Evolutionary conservation across 441 rosid species (phyloP).

Genomic region (Jatropha multifida): DNA sequence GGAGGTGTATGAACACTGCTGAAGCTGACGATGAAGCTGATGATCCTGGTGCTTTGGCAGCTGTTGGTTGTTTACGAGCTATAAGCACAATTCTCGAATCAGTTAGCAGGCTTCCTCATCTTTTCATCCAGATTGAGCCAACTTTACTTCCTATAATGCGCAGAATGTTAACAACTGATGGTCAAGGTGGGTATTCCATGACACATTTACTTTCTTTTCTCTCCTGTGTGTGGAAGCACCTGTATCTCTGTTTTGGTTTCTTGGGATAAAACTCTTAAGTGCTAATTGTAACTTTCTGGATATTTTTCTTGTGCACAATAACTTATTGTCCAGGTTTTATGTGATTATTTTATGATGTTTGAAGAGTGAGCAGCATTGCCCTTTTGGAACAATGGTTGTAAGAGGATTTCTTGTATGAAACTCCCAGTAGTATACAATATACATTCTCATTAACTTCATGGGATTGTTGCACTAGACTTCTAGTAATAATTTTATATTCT

Average conservation of each 20-base stretch:
- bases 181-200: constrained; percentile 63
- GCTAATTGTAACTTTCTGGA: not conserved
- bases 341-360: not conserved
- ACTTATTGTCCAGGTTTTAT: not conserved
- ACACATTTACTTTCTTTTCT: not conserved
- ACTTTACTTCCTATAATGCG: constrained; percentile 96
- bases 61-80: constrained; percentile 99
- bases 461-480: constrained; percentile 2
- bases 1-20: constrained; percentile 94
- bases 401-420: not conserved
- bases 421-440: not conserved
- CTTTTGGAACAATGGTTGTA: not conserved
- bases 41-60: constrained; percentile 99
- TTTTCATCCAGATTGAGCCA: constrained; percentile 92
- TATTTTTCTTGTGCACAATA: not conserved
- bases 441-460: not conserved
- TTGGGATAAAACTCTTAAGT: constrained; percentile 1
- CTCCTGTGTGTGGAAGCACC: too few relatives aligned
- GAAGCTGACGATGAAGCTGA: constrained; percentile 91
- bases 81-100: constrained; percentile 99
- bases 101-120: constrained; percentile 91
- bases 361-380: not conserved
- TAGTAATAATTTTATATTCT: not conserved
- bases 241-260: not conserved
- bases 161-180: constrained; percentile 97